Percentiles rank a stretch among this genome's conserved stretches.
Evolutionary conservation across 805 yeast genomes (phyloP).

Genomic region (Myxozyma neglecta): DNA sequence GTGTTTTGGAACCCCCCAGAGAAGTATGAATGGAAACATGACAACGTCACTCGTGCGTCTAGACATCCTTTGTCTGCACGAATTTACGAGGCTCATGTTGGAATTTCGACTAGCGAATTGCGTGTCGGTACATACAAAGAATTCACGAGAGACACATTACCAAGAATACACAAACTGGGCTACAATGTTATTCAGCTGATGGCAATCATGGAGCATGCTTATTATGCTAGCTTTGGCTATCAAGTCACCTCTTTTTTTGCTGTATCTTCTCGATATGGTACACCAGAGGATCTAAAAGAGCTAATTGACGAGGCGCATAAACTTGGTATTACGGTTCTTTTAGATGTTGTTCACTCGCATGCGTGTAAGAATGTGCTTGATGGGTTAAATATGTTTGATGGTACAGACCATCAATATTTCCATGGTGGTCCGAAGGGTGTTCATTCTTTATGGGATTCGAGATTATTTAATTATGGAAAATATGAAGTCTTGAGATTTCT

Average conservation of each 20-base stretch:
- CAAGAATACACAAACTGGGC: slow-evolving; percentile 81
- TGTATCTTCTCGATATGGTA: slow-evolving; percentile 82
- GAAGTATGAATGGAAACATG: slow-evolving; percentile 59
- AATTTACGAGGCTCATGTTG: slow-evolving; percentile 91
- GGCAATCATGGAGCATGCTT: slow-evolving; percentile 99
- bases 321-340: slow-evolving; percentile 77
- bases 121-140: slow-evolving; percentile 81
- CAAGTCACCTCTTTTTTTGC: slow-evolving; percentile 94
- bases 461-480: slow-evolving; percentile 86
- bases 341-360: slow-evolving; percentile 95
- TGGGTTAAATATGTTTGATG: slow-evolving; percentile 90
- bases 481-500: slow-evolving; percentile 88
- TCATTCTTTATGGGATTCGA: slow-evolving; percentile 95
- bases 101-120: slow-evolving; percentile 90
- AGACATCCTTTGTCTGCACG: slow-evolving; percentile 58
- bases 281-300: slow-evolving; percentile 92
- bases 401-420: slow-evolving; percentile 92
- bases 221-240: slow-evolving; percentile 97
- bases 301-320: slow-evolving; percentile 90
- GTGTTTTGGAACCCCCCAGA: slow-evolving; percentile 86
- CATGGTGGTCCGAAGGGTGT: slow-evolving; percentile 87
- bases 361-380: slow-evolving; percentile 93
- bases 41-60: slow-evolving; percentile 17
- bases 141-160: slow-evolving; percentile 75
- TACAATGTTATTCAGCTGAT: slow-evolving; percentile 91